Percentiles rank a stretch among this genome's conserved stretches.
Evolutionary conservation across 2,329 filamentous ascomycete species (phyloP).

Genomic region (Dendryphion nanum): DNA sequence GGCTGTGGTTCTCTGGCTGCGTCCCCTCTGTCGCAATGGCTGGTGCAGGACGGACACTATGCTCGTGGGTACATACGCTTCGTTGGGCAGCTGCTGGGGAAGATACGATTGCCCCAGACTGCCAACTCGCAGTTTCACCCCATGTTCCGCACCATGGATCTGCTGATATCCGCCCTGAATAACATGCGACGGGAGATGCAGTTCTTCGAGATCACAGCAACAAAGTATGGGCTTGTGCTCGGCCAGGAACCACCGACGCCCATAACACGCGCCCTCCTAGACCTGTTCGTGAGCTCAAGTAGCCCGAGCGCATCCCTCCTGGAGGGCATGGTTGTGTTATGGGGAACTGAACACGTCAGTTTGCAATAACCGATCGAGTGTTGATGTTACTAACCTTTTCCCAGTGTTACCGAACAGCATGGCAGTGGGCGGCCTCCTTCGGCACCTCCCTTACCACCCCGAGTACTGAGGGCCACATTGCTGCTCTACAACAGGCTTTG

Average conservation of each 20-base stretch:
- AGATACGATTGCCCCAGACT: constrained; percentile 56
- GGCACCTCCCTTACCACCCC: constrained; percentile 37
- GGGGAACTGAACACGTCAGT: constrained; percentile 67
- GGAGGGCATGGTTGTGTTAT: constrained; percentile 71
- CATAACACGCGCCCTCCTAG: constrained; percentile 56
- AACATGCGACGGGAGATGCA: constrained; percentile 66
- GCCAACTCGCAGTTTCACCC: constrained; percentile 45
- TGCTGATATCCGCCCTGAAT: constrained; percentile 63
- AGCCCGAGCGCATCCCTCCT: constrained; percentile 54
- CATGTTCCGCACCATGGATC: constrained; percentile 59
- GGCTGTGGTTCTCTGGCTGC: constrained; percentile 62
- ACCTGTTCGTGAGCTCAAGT: constrained; percentile 59
- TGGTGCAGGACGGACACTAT: constrained; percentile 70
- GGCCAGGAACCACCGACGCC: constrained; percentile 43
- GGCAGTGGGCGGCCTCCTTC: constrained; percentile 49
- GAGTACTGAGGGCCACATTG: constrained; percentile 44
- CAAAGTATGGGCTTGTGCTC: constrained; percentile 58
- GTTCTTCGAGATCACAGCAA: constrained; percentile 66
- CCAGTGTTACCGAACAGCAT: constrained; percentile 48
- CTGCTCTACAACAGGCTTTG: constrained; percentile 49
- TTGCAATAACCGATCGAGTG: not conserved
- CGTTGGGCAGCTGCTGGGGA: constrained; percentile 62
- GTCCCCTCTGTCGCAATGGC: constrained; percentile 61
- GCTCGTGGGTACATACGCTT: constrained; percentile 69
- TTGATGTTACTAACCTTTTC: constrained; percentile 8